Percentiles rank a stretch among this genome's conserved stretches.
phyloP scores from a whole-genome alignment of 192 early-diverging fungal species.

The Coemansia sp. region DNA sequence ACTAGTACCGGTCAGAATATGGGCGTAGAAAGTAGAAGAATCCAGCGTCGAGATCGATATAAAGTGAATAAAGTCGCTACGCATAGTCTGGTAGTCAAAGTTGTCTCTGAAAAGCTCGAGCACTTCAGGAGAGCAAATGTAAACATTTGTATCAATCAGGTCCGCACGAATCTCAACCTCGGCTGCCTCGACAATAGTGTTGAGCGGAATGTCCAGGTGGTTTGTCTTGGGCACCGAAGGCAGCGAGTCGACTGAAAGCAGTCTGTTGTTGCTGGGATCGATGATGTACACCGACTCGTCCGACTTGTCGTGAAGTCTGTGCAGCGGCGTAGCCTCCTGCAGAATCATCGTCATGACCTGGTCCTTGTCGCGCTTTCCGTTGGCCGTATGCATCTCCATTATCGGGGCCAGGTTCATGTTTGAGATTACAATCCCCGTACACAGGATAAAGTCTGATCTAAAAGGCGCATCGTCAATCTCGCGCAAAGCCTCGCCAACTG shows the following conservation, averaged over 20 bases:
- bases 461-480: slow-evolving; percentile 83
- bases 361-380: slow-evolving; percentile 71
- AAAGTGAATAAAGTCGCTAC: slow-evolving; percentile 86
- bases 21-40: slow-evolving; percentile 81
- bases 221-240: slow-evolving; percentile 41
- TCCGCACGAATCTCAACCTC: slow-evolving; percentile 85
- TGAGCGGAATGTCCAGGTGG: slow-evolving; percentile 45
- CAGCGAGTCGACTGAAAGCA: slow-evolving; percentile 73
- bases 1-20: slow-evolving; percentile 62
- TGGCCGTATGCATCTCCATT: slow-evolving; percentile 75
- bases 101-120: slow-evolving; percentile 93
- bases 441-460: slow-evolving; percentile 87
- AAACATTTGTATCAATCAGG: slow-evolving; percentile 88
- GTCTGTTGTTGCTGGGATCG: slow-evolving; percentile 71
- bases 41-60: slow-evolving; percentile 87
- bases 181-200: slow-evolving; percentile 39
- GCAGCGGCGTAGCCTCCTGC: slow-evolving; percentile 64
- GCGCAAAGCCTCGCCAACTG: slow-evolving; percentile 89
- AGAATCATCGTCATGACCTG: slow-evolving; percentile 94
- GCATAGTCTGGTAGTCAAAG: slow-evolving; percentile 94
- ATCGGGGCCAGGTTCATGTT: slow-evolving; percentile 79
- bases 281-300: slow-evolving; percentile 76
- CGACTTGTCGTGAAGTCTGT: slow-evolving; percentile 62
- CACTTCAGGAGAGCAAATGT: slow-evolving; percentile 90
- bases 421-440: slow-evolving; percentile 84